A percentile compares a stretch with the other conserved stretches of the same genome.
Conservation (phyloP, 768 basidiomycete species). For the Calocera viscosa region DNA sequence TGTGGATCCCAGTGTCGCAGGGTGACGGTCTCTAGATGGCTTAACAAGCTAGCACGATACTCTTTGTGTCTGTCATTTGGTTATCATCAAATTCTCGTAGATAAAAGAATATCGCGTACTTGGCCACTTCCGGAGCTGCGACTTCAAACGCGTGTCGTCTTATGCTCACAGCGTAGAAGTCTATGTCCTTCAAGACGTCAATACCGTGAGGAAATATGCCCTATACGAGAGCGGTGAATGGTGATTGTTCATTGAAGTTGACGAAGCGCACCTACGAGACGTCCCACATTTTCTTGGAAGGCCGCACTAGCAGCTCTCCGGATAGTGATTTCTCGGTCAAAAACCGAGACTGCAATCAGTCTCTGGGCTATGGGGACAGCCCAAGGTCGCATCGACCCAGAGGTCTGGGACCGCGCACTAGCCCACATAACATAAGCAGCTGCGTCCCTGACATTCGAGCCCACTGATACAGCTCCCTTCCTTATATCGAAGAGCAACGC, state of each 20-base stretch:
- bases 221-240: conserved; percentile 33
- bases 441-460: conserved; percentile 87
- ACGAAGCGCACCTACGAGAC: conserved; percentile 49
- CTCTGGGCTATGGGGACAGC: conserved; percentile 51
- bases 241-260: neutral
- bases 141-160: conserved; percentile 71
- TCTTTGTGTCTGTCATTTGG: conserved; percentile 48
- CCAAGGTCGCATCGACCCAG: conserved; percentile 45
- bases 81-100: conserved; percentile 14
- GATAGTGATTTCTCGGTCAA: conserved; percentile 89
- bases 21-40: conserved; percentile 61
- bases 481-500: conserved; percentile 86
- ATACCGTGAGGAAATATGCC: conserved; percentile 87
- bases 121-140: conserved; percentile 76
- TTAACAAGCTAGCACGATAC: conserved; percentile 56
- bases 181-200: conserved; percentile 78
- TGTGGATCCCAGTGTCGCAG: conserved; percentile 79
- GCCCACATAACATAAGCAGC: conserved; percentile 94
- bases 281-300: conserved; percentile 92
- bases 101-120: conserved; percentile 40
- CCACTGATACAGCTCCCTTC: conserved; percentile 85
- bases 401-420: conserved; percentile 64
- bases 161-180: conserved; percentile 88
- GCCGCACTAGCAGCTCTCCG: conserved; percentile 92
- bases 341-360: conserved; percentile 69